Evolutionary conservation across 176 grass and related monocot genomes (phyloP).

Genomic region (Elymus sibiricus): DNA sequence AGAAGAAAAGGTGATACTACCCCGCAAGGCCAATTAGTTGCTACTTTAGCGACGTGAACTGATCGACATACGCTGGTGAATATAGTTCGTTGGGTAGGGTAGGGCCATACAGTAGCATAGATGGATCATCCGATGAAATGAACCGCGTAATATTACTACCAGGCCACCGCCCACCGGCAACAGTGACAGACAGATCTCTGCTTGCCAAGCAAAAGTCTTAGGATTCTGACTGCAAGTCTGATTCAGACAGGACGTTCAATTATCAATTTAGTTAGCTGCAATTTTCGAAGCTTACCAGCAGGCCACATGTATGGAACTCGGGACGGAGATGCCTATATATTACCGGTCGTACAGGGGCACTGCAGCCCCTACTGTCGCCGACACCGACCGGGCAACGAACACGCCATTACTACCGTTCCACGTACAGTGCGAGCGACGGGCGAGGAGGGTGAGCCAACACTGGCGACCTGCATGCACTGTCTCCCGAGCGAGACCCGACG

Average conservation of each 20-base stretch:
- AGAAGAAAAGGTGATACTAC: not conserved
- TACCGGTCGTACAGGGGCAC: not conserved
- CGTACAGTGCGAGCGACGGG: conserved; percentile 5
- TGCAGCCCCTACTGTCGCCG: not conserved
- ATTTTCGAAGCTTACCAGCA: not conserved
- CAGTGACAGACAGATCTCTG: not conserved
- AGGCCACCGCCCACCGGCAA: not conserved
- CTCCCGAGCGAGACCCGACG: conserved; percentile 7
- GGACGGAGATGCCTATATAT: not conserved
- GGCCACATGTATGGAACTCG: not conserved
- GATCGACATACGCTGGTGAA: not conserved
- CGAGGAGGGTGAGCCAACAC: not conserved
- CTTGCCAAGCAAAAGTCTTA: not conserved
- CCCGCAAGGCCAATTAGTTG: not conserved
- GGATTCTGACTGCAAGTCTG: not conserved
- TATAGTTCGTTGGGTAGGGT: not conserved
- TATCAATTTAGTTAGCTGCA: not conserved
- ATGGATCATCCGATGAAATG: not conserved
- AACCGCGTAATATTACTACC: not conserved
- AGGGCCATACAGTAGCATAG: not conserved
- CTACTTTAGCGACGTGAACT: not conserved
- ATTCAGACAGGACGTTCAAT: conserved; percentile 4
- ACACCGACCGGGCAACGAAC: conserved; percentile 34
- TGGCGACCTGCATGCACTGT: not conserved
- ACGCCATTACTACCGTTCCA: not conserved